Evolutionary conservation across 2,329 filamentous ascomycete genomes (phyloP), one percentile per base, ranked within the genome.

Genomic region (Fusarium sp.): DNA sequence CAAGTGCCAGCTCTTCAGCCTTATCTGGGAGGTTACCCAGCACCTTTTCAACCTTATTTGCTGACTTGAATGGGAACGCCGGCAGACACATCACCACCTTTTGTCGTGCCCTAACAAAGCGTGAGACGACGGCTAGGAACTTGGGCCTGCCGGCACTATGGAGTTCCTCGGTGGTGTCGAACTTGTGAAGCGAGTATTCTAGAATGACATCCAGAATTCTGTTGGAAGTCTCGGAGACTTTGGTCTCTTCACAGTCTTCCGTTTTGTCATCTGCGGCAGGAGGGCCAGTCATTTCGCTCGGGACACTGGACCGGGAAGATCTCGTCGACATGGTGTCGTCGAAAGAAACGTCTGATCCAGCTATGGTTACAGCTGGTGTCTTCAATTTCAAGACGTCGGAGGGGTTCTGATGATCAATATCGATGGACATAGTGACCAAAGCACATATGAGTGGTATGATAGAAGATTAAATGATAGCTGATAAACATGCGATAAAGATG

Each of bases 31-130:
- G 54, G 6, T 20, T 71, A 0, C 80, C 79, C 4, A 81, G 64
- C 6, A 81, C 80, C 24, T 81, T 81, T 58, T 80, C 73, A 12
- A 76, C 71, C 57, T 82, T 84, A 56, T 75, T 80, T 28, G 83
- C 80, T 1, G 78, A 81, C 42, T 81, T 81, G 69, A 81, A 81
- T 2, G 80, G 80, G 49, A 81, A 81, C 7, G 79, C 79, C 0
- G 80, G 80, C 1, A 81, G 72, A 20, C 79, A 79, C 54, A 75
- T 72, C 15, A 63, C 38, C 4, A 65, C 45, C 28, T 49, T 49
- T 49, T 24, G 31, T 26, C 5, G 26, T 14, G 6, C 38, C 26
- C 28, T n/a, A 11, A 15, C 38, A 39, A 36, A 61, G 7, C 15
- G 44, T 24, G 36, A 65, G 6, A 65, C 5, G 1, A 65, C 45